phyloP scores from a whole-genome alignment of 768 basidiomycete species.

The Xerocomus brunneocitrinus region DNA sequence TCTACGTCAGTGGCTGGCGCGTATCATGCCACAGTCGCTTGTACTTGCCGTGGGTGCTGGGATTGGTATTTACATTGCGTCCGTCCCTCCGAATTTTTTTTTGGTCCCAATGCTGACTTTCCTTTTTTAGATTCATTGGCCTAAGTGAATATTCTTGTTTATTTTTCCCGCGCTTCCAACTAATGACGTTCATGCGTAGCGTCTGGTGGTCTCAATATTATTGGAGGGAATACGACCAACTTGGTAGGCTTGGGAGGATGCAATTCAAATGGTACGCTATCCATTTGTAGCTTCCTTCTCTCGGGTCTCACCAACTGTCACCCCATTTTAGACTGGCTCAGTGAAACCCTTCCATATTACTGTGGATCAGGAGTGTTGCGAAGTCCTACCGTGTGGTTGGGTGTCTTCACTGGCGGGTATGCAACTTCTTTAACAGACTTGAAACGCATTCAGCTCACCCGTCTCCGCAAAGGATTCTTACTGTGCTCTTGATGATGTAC shows the following conservation, averaged over 20 bases:
- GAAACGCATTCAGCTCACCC: slow-evolving; percentile 3
- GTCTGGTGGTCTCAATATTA: slow-evolving; percentile 62
- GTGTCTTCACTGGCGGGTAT: slow-evolving; percentile 78
- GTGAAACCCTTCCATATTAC: slow-evolving; percentile 46
- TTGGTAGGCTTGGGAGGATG: slow-evolving; percentile 79
- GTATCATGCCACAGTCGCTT: slow-evolving; percentile 84
- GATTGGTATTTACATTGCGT: slow-evolving; percentile 86
- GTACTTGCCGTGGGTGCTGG: slow-evolving; percentile 82
- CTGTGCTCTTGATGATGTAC: slow-evolving; percentile 78
- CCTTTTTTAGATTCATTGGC: slow-evolving; percentile 59
- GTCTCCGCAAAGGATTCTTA: slow-evolving; percentile 50
- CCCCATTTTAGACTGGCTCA: slow-evolving; percentile 38
- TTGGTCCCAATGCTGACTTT: slow-evolving; percentile 10
- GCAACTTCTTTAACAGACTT: slow-evolving; percentile 16
- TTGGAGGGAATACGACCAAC: slow-evolving; percentile 68
- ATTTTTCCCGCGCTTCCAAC: neutral
- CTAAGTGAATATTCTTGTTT: slow-evolving; percentile 44
- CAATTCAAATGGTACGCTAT: slow-evolving; percentile 39
- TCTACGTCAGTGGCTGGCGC: slow-evolving; percentile 84
- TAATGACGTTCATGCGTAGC: slow-evolving; percentile 35
- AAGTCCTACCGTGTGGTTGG: slow-evolving; percentile 83
- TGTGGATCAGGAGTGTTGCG: slow-evolving; percentile 63
- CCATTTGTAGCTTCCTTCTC: neutral
- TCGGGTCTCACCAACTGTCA: slow-evolving; percentile 7
- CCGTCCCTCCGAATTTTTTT: slow-evolving; percentile 26